A percentile compares a stretch with the other conserved stretches of the same genome.
Conservation (phyloP, 2,329 filamentous ascomycete species). For the Aspergillus ruber region DNA sequence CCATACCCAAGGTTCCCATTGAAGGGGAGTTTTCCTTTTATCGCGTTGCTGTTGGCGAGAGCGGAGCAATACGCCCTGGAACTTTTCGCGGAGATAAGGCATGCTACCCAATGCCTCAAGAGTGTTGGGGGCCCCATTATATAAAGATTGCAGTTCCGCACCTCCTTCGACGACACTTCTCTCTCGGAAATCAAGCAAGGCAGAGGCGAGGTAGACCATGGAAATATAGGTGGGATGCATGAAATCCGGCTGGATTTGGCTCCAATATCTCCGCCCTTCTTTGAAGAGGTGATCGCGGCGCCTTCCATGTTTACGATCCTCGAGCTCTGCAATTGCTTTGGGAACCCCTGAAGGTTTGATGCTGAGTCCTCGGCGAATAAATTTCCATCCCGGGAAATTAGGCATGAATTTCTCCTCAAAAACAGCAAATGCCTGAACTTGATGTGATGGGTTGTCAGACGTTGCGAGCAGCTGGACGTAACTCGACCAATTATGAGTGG, state of each 20-base stretch:
- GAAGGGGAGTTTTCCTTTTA: slow-evolving; percentile 4
- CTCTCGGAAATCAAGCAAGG: slow-evolving; percentile 31
- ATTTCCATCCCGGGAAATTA: slow-evolving; percentile 67
- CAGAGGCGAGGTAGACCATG: slow-evolving; percentile 38
- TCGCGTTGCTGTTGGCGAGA: slow-evolving; percentile 21
- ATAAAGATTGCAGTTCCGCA: slow-evolving; percentile 21
- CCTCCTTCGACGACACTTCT: slow-evolving; percentile 29
- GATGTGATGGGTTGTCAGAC: slow-evolving; percentile 51
- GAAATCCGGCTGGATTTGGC: slow-evolving; percentile 31
- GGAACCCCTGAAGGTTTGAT: slow-evolving; percentile 24
- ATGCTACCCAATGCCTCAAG: slow-evolving; percentile 31
- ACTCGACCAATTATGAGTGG: slow-evolving; percentile 73
- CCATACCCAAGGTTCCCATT: slow-evolving; percentile 22
- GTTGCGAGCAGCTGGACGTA: slow-evolving; percentile 63
- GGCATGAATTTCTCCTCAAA: slow-evolving; percentile 76
- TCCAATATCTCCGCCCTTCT: slow-evolving; percentile 27
- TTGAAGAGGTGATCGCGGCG: slow-evolving; percentile 24
- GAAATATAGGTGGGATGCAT: slow-evolving; percentile 40
- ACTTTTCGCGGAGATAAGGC: slow-evolving; percentile 35
- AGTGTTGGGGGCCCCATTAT: slow-evolving; percentile 29
- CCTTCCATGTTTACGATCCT: slow-evolving; percentile 18
- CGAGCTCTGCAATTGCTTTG: slow-evolving; percentile 25
- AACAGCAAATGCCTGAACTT: slow-evolving; percentile 56
- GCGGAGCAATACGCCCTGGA: slow-evolving; percentile 37
- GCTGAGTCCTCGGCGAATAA: slow-evolving; percentile 28